These are phyloP conservation scores for Pilobolus umbonatus DNA, from an alignment of 192 early-diverging fungal genomes.

Conservation along the genomic window DNA sequence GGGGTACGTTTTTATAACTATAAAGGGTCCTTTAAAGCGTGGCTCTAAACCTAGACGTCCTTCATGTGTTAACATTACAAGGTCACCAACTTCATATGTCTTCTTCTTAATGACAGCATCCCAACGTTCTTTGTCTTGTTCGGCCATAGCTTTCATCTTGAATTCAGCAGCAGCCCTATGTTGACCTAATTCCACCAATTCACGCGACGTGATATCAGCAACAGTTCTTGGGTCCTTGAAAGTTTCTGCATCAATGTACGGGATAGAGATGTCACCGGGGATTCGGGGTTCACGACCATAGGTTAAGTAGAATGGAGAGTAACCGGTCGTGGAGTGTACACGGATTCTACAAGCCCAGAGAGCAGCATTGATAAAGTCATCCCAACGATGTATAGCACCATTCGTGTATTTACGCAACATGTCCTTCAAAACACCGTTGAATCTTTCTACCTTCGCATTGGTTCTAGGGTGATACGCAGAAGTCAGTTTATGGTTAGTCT, in stretches of 20 bases:
- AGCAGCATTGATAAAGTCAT: conserved; percentile 14
- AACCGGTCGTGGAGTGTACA: not conserved
- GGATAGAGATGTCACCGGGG: conserved; percentile 7
- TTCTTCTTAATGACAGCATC: conserved; percentile 9
- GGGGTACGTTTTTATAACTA: not conserved
- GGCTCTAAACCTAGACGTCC: conserved; percentile 5
- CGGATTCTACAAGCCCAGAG: conserved; percentile 10
- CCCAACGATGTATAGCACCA: conserved; percentile 11
- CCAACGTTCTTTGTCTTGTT: conserved; percentile 7
- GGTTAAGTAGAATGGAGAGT: conserved; percentile 17
- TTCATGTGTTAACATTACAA: not conserved
- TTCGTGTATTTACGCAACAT: conserved; percentile 17
- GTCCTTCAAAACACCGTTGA: conserved; percentile 14
- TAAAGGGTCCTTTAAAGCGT: conserved; percentile 1
- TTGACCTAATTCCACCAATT: not conserved
- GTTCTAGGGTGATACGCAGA: conserved; percentile 23
- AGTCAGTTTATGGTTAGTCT: conserved; percentile 10
- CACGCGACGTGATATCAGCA: not conserved
- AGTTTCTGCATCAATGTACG: conserved; percentile 12
- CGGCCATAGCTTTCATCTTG: not conserved
- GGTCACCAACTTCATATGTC: conserved; percentile 8
- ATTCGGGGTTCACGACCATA: conserved; percentile 22
- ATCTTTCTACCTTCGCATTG: conserved; percentile 16
- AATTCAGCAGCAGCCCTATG: conserved; percentile 3
- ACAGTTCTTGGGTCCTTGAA: not conserved